Conservation (phyloP, 2,329 filamentous ascomycete species). For the Calonectria pauciramosa region DNA sequence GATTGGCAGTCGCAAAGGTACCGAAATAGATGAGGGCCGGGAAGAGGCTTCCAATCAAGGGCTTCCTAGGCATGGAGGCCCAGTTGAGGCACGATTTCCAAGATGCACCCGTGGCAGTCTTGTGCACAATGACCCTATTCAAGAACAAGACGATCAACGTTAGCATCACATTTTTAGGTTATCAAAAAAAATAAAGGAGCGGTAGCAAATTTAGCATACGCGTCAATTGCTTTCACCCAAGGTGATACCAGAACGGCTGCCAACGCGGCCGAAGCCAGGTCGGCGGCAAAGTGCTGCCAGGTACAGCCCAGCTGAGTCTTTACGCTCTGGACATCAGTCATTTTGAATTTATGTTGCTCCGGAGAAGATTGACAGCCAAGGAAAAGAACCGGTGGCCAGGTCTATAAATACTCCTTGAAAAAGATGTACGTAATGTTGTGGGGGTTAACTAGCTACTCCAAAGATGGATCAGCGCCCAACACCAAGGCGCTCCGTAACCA, state of each 20-base stretch:
- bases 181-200: neutral
- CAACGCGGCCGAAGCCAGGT: slow-evolving; percentile 39
- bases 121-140: slow-evolving; percentile 41
- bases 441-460: neutral
- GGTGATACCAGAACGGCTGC: slow-evolving; percentile 44
- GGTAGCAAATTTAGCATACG: slow-evolving; percentile 30
- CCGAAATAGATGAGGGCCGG: slow-evolving; percentile 46
- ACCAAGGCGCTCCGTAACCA: neutral
- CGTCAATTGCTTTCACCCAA: slow-evolving; percentile 45
- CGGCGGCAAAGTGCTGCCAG: slow-evolving; percentile 42
- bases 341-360: slow-evolving; percentile 20
- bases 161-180: neutral
- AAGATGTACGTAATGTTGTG: slow-evolving; percentile 20
- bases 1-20: slow-evolving; percentile 44
- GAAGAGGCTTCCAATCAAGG: slow-evolving; percentile 38
- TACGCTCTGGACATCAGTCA: slow-evolving; percentile 42
- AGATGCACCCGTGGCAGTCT: slow-evolving; percentile 38
- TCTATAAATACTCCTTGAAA: slow-evolving; percentile 2
- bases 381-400: neutral
- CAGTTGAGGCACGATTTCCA: slow-evolving; percentile 39
- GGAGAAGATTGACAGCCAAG: neutral
- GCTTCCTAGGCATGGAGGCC: slow-evolving; percentile 38
- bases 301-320: slow-evolving; percentile 42
- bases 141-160: neutral
- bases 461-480: neutral